Base-by-base conservation (phyloP, 805 yeast species). In the Tetrapisispora fleetii region DNA sequence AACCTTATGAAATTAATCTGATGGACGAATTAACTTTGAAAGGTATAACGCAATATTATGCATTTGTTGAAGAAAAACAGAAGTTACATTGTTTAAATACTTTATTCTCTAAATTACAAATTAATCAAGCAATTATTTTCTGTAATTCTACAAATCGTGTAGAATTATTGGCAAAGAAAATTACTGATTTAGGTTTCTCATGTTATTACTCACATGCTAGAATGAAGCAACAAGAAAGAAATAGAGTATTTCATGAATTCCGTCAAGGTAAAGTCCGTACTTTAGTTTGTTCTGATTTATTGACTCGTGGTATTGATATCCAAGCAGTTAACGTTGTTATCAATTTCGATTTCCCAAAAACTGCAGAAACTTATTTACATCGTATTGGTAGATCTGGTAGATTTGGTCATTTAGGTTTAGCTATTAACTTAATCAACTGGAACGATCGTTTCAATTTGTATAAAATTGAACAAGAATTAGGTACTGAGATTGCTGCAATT, bases 381-480 rank as follows among this genome's bases (percentile, higher is more conserved):
- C 85, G 98, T 77, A 93, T 91, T 59, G 98, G 98, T 77, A 88
- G 99, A 75, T 89, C 97, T 8, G 98, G 99, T 58, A 86, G 99
- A 76, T 93, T 87, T 63, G 99, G 99, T 56, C 99, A 93, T 67
- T 80, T 90, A 64, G 99, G 99, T 76, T 77, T 93, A 65, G 99
- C 99, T 32, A 89, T 93, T 63, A 93, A 93, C 71, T 78, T 93
- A 60, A 88, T 93, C 73, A 87, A 90, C 67, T 91, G 97, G 96
- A 82, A 89, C 62, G 99, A 93, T 67, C 80, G 98, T 65, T 89
- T 85, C 70, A 87, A 85, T 63, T 75, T 93, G 62, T 91, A 89
- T 70, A 87, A 86, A 68, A 90, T 93, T 59, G 99, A 93, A 69
- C 96, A 91, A 70, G 98, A 91, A 70, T 78, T 93, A 56, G 97